Base-by-base conservation (phyloP, 495 filamentous ascomycete genomes). In the Gamarada debralockiae region DNA sequence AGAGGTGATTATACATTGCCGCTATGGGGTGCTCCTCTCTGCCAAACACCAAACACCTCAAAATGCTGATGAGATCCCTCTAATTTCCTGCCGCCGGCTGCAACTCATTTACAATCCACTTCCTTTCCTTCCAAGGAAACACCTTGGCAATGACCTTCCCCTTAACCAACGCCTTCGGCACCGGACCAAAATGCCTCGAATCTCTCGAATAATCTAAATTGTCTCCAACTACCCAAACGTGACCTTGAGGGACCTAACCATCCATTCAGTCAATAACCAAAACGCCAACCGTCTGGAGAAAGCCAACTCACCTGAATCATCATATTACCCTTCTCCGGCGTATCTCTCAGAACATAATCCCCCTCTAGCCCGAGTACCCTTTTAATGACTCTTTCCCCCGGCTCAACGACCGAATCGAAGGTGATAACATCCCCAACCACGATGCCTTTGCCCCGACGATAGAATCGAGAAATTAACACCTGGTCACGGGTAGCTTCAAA, bases 151-250 rank as follows among this genome's bases (percentile, higher is more conserved):
- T 70, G n/a, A 96, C 81, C 68, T 95, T 97, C 27, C 92, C 92
- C 64, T 79, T 84, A 40, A 97, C 80, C 56, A 97, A 67, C 0
- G 78, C 91, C 67, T 97, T 69, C 12, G 93, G 92, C 17, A 98
- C 60, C 0, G 93, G 89, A 0, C 93, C 93, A 69, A 84, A 95
- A 27, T 78, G 72, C 58, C 93, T 81, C 50, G 90, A 96, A 73
- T 98, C 93, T 42, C 87, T 72, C 27, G 90, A 96, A 64, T 76
- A 85, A 10, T 80, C 77, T 41, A 92, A 63, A 68, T 97, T 97
- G 64, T 98, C 93, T 3, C 93, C 93, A 1, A 80, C 80, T 9
- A 95, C 68, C 77, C 88, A 97, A 59, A 87, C 90, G 73, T 97
- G 92, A 8, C 93, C 93, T 59, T 84, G 74, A 0, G 93, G 93